Evolutionary conservation across 2,329 filamentous ascomycete species (phyloP).

Genomic region (Shiraia sp.): DNA sequence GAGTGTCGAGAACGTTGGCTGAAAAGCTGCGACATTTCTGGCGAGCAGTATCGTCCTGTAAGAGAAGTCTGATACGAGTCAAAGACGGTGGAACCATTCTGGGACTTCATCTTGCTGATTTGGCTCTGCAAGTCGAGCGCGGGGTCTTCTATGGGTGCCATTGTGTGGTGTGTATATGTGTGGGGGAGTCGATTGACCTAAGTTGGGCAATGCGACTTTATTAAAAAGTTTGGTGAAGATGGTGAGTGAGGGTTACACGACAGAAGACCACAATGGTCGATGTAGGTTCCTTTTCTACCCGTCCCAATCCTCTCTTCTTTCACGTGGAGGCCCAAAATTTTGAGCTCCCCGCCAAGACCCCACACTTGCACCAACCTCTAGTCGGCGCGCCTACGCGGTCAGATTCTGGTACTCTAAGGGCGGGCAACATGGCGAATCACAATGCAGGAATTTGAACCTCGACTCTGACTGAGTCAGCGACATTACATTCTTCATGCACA

Average conservation of each 20-base stretch:
- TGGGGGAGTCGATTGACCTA: conserved; percentile 12
- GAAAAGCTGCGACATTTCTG: conserved; percentile 68
- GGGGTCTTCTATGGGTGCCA: conserved; percentile 21
- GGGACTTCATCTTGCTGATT: conserved; percentile 24
- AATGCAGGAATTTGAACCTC: no score
- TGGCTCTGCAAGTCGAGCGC: conserved; percentile 28
- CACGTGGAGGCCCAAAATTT: conserved; percentile 31
- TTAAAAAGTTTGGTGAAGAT: neutral
- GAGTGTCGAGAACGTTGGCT: conserved; percentile 73
- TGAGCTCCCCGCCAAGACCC: conserved; percentile 27
- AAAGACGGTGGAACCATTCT: conserved; percentile 23
- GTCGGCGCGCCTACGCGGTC: no score
- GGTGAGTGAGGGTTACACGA: neutral
- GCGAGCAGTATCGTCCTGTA: conserved; percentile 66
- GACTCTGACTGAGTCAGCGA: no score
- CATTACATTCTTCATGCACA: no score
- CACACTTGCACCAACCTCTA: conserved; percentile 13
- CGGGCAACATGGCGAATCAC: no score
- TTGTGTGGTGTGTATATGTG: conserved; percentile 4
- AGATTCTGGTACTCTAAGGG: no score
- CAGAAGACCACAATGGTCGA: neutral
- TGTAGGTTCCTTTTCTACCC: conserved; percentile 19
- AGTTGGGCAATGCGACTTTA: neutral
- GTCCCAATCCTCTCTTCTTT: conserved; percentile 17
- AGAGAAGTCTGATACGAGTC: conserved; percentile 34